Evolutionary conservation across 148 eudicot genomes (phyloP), one percentile per base, ranked within the genome.

Genomic region (Rhododendron mucronatum): DNA sequence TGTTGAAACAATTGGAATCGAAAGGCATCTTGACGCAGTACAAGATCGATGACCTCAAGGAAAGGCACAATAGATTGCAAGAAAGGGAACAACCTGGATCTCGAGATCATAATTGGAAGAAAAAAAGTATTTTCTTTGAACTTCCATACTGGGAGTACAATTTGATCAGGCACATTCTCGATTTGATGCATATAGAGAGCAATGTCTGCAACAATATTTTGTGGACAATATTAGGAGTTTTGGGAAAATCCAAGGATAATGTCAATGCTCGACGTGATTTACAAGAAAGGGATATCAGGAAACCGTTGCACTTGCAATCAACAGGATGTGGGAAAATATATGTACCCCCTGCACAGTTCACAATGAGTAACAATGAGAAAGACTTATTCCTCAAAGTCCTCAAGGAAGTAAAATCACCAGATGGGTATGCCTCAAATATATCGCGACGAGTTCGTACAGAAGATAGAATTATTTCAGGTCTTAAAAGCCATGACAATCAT

Each of bases 171-270:
- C 88, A 85, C n/a, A 84, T 81, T 88, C 59, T 88, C 5, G 84
- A 84, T 86, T 84, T 88, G 7, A 88, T 90, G 88, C 87, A 88
- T 71, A 82, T 84, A 30, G 86, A 88, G 26, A 87, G 87, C 10
- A 89, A 89, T 75, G 87, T 86, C 2, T 63, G 83, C 41, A 86
- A 85, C 2, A 89, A 55, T 82, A 14, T 86, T 0, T 12, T 83
- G 23, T 79, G 85, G 48, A 89, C 86, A 5, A 21, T 89, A 0
- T 20, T 89, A n/a, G 28, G 50, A 28, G 7, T 73, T 2, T 79
- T 73, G 4, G 81, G 51, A 16, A 84, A 89, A 73, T 84, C 85
- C 3, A 87, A 85, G 61, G 87, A 89, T 65, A 57, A 87, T 65
- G 4, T 11, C 12, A 82, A 87, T 14, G 71, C 87, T 28, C 83